Evolutionary conservation across 2,329 filamentous ascomycete species (phyloP), one percentile per base, ranked within the genome.

Genomic region (Fusarium bactridioides): DNA sequence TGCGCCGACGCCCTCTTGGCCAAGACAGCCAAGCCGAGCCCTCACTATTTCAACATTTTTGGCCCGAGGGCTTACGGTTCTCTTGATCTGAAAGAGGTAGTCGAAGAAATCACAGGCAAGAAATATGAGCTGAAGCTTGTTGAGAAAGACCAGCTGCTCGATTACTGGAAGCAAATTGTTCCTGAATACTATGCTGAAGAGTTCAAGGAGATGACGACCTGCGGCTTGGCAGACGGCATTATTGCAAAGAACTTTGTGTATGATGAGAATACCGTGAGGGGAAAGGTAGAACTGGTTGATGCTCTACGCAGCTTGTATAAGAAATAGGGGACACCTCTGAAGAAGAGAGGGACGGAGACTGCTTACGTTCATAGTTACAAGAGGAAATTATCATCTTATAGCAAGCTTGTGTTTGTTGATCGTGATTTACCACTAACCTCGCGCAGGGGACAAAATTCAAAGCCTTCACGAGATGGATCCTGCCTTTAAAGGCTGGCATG

Each of bases 51-150:
- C 23, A 72, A 78, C 1, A 27, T 82, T 1, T 78, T 76, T 29
- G 80, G 80, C 0, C 80, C 80, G 1, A 71, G 70, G 9, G 33
- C 64, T 9, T 81, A 81, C 38, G 77, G 75, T 37, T 45, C 79
- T 10, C 29, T 68, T 3, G 80, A 82, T 21, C 64, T 82, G 11
- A 76, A 78, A 29, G 44, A 68, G 0, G 77, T 73, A 1, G 61
- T 80, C 3, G 79, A 81, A 12, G 73, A 76, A 19, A 70, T 76
- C 7, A 77, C 70, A 1, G 78, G 75, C 1, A 80, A 77, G 38
- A 48, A 71, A n/a, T 64, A 74, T 10, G 65, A 77, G 35, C n/a
- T 79, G 7, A 65, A 67, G 4, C 54, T 73, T 5, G 64, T 82
- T 3, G 62, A 67, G 51, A 68, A 68, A 27, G 76, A 76, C 3